Base-by-base conservation (phyloP, 257 asterid species). In the Mitragyna speciosa region DNA sequence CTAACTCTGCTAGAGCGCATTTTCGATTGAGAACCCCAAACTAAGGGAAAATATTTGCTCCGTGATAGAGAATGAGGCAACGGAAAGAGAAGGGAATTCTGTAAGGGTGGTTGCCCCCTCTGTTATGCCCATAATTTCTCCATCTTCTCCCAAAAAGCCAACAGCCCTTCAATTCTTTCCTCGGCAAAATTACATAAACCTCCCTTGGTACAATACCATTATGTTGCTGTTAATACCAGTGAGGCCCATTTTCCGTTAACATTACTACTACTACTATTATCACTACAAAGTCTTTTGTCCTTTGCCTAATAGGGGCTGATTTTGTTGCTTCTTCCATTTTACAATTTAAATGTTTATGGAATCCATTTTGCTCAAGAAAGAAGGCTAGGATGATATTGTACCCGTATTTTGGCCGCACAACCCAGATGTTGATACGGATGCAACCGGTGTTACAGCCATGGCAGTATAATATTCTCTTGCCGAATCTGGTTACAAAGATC, bases 61-160 rank as follows among this genome's bases (percentile, higher is more conserved):
- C 43, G 72, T 7, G 67, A 61, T 33, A 26, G 15, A 36, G 49
- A 67, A 67, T 33, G 72, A 67, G 72, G 72, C 72, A 67, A 33
- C 48, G 24, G 72, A 31, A 49, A 67, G 48, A 33, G 67, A 51
- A 12, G 72, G 72, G 72, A 67, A 31, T 67, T 67, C 72, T 8
- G 11, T 12, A 67, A 33, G 72, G 71, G 71, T 16, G 26, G 72
- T 33, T 33, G 72, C 67, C 72, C 67, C 72, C 72, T 67, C 72
- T 39, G 48, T 67, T 67, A 19, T 0, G 72, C 72, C 72, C 11
- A 33, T 67, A 26, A 67, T 14, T 33, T 67, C 72, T 67, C 33
- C 48, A 0, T 7, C 43, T 12, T 31, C 9, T 17, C 9, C 12
- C 11, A 17, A 67, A 66, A 67, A 31, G 9, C 48, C 48, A 67